Base-by-base conservation (phyloP, 2,329 filamentous ascomycete genomes). In the Nemania abortiva region DNA sequence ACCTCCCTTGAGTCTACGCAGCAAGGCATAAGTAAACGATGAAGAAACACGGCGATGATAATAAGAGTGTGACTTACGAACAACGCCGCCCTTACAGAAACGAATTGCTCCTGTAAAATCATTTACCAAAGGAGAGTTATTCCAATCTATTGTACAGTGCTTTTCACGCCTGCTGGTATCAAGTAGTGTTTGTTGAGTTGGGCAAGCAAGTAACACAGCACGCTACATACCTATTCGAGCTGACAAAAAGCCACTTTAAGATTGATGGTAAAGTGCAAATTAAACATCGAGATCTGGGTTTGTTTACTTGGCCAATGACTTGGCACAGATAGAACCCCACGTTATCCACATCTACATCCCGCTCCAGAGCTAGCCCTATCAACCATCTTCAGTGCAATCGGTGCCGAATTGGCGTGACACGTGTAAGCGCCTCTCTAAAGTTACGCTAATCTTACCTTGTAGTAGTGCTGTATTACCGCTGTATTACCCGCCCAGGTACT, bases 301-400 rank as follows among this genome's bases (percentile, higher is more conserved):
- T 47, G 18, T 31, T 45, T 55, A 55, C 52, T 55, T 63, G 22
- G 29, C 65, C 54, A 59, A 59, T 63, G n/a, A 27, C 22, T 49
- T 45, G 37, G 49, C 54, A 54, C 34, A 52, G 53, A 49, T 39
- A 22, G 27, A 63, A 59, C 24, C 65, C 65, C 65, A 67, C 65
- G 37, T 29, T 62, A 49, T 50, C 65, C 65, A 27, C 24, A 27
- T 27, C 24, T 5, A 54, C 54, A 54, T 55, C 52, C 64, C 64
- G 57, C 64, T 56, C 37, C 22, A 37, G 63, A 31, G 13, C 22
- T 66, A 60, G 64, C 65, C 65, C 65, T 67, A 63, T 53, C 65
- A 58, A 24, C 45, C 24, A 47, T 67, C 53, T 56, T 55, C 22
- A 63, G 65, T 53, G 29, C 49, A 18, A 58, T 24, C 15, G 56